Conservation (phyloP, 768 basidiomycete genomes). For the Amanita molliuscula region DNA sequence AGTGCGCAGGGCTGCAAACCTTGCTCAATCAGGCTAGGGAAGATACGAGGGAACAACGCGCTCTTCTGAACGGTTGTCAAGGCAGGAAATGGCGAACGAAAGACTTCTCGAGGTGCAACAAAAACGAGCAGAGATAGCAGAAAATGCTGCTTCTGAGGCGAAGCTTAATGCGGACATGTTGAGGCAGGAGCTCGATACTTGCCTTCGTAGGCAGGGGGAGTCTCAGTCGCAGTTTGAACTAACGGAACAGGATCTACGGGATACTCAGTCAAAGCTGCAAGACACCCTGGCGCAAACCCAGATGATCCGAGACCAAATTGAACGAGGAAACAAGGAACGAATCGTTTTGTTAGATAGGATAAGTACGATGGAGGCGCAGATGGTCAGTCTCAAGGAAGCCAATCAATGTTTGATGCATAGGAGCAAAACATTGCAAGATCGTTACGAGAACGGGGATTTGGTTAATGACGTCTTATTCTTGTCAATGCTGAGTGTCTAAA, state of each 20-base stretch:
- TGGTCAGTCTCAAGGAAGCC: background rate
- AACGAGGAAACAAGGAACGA: slow-evolving; percentile 8
- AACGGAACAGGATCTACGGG: slow-evolving; percentile 5
- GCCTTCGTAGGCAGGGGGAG: background rate
- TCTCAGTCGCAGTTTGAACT: slow-evolving; percentile 8
- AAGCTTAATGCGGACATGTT: slow-evolving; percentile 11
- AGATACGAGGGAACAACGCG: background rate
- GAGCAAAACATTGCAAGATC: slow-evolving; percentile 17
- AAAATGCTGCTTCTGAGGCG: slow-evolving; percentile 14
- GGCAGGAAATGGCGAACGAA: slow-evolving; percentile 17
- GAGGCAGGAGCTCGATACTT: slow-evolving; percentile 4
- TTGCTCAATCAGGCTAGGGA: slow-evolving; percentile 13
- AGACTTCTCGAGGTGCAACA: slow-evolving; percentile 17
- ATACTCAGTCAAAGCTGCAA: background rate
- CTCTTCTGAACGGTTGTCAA: slow-evolving; percentile 15
- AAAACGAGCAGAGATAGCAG: slow-evolving; percentile 17
- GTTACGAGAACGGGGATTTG: slow-evolving; percentile 37
- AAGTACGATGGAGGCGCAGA: background rate
- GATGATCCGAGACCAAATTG: background rate
- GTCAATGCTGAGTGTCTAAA: background rate
- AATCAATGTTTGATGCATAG: slow-evolving; percentile 3
- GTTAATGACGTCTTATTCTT: slow-evolving; percentile 20
- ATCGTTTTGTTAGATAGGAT: slow-evolving; percentile 6
- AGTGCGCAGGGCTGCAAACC: slow-evolving; percentile 21
- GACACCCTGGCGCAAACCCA: background rate